Conservation (phyloP, 2,329 filamentous ascomycete genomes). For the Venturia aucupariae region DNA sequence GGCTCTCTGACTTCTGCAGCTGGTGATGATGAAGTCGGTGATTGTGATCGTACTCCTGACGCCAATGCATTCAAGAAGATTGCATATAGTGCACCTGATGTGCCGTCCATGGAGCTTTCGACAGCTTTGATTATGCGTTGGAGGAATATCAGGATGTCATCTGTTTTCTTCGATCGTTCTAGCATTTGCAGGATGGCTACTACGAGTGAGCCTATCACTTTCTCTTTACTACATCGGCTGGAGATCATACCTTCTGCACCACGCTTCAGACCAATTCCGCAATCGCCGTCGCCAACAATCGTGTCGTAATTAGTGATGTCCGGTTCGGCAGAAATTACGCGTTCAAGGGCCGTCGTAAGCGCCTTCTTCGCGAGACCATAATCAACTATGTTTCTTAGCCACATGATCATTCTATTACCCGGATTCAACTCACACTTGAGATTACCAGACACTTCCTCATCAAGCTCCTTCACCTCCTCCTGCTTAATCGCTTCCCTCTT, state of each 20-base stretch:
- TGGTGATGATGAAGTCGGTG: slow-evolving; percentile 35
- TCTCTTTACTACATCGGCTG: neutral
- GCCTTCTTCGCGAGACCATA: slow-evolving; percentile 40
- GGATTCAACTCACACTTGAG: slow-evolving; percentile 36
- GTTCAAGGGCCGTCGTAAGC: slow-evolving; percentile 48
- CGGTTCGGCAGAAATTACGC: slow-evolving; percentile 54
- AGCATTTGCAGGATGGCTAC: slow-evolving; percentile 35
- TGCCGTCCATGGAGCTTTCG: slow-evolving; percentile 65
- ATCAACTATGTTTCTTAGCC: slow-evolving; percentile 38
- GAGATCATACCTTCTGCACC: slow-evolving; percentile 56
- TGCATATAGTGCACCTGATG: slow-evolving; percentile 67
- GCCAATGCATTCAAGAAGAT: slow-evolving; percentile 87
- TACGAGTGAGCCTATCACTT: neutral
- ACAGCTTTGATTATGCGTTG: slow-evolving; percentile 53
- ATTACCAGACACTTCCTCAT: slow-evolving; percentile 43
- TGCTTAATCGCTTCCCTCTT: slow-evolving; percentile 34
- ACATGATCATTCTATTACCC: neutral
- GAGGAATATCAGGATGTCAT: slow-evolving; percentile 52
- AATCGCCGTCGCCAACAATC: slow-evolving; percentile 83
- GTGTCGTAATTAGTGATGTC: slow-evolving; percentile 63
- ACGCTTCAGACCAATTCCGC: slow-evolving; percentile 74
- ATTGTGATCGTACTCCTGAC: slow-evolving; percentile 52
- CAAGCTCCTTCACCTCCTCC: slow-evolving; percentile 30
- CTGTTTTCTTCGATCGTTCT: slow-evolving; percentile 34
- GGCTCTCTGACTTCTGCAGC: slow-evolving; percentile 24